These are phyloP conservation scores for Fusarium sublunatum DNA, from an alignment of 2,329 filamentous ascomycete genomes.

Conservation along the genomic window DNA sequence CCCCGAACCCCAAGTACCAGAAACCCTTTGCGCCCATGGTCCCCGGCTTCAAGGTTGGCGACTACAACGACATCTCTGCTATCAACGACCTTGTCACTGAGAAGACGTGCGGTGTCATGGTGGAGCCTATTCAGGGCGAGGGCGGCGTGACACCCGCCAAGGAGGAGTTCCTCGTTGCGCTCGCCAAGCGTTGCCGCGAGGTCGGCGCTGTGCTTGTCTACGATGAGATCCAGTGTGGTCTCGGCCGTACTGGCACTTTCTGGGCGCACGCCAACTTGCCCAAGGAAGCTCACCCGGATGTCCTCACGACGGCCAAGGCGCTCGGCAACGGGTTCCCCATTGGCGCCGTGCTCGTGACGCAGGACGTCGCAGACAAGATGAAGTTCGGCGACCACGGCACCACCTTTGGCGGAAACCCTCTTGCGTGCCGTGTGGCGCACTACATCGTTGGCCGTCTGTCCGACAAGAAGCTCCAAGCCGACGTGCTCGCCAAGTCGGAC, in stretches of 20 bases:
- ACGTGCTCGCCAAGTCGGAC: constrained; percentile 73
- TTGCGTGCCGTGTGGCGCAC: constrained; percentile 85
- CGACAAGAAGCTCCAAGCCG: constrained; percentile 74
- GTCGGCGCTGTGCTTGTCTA: constrained; percentile 92
- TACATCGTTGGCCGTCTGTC: constrained; percentile 84
- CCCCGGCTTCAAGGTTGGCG: constrained; percentile 89
- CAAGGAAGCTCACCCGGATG: constrained; percentile 86
- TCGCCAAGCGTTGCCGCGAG: constrained; percentile 86
- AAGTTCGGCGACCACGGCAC: constrained; percentile 85
- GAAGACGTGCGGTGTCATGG: constrained; percentile 90
- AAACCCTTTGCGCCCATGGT: constrained; percentile 95
- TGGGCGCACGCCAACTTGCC: constrained; percentile 88
- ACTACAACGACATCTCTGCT: constrained; percentile 81
- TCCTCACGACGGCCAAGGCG: constrained; percentile 94
- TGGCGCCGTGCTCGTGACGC: constrained; percentile 70
- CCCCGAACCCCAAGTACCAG: constrained; percentile 98
- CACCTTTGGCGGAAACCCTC: constrained; percentile 92
- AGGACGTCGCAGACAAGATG: constrained; percentile 56
- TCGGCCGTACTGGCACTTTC: constrained; percentile 85
- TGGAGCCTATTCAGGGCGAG: constrained; percentile 98
- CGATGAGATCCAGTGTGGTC: constrained; percentile 97
- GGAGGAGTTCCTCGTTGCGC: constrained; percentile 82
- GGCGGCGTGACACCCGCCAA: constrained; percentile 89
- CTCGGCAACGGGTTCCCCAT: constrained; percentile 97
- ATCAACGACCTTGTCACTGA: constrained; percentile 82